Evolutionary conservation across 208 protist species (phyloP), one percentile per base, ranked within the genome.

Genomic region (Acanthamoeba culbertsoni): DNA sequence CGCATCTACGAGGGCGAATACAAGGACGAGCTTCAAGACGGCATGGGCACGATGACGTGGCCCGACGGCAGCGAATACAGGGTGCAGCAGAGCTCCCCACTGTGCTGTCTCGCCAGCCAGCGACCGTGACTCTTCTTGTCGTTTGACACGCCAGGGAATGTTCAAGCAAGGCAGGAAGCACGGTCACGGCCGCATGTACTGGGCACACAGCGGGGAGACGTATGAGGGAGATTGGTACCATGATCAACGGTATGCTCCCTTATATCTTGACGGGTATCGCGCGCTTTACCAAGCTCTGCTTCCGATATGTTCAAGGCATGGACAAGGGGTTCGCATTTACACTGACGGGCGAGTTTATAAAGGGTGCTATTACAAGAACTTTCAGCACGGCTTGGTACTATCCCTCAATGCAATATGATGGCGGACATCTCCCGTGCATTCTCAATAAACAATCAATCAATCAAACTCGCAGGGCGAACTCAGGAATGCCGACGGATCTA

Each of bases 1-100:
- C 79, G 79, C 26, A 31, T 88, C 79, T 88, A 88, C 53, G 79
- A 88, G 37, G 79, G 79, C 46, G 79, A 88, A 16, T 88, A 88
- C 51, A 10, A 35, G 4, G 79, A 88, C 26, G 79, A 88, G 51
- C 45, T 88, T n/a, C 79, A 88, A 31, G 48, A 88, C 1, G 79
- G 79, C 18, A 88, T 33, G 0, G 79, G 79, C 18, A 63, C 53
- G 23, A 88, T 88, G 79, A 35, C 16, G 18, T 88, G 79, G 79
- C 79, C 79, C 8, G 79, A 88, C 53, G 79, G 79, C 16, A 88
- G 79, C 35, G 48, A 63, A 33, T 88, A 88, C 53, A 63, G 26
- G 48, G 79, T 63, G 55, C 55, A 63, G 10, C 51, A 59, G 20
- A 26, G 20, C 18, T 23, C 14, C n/a, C 23, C 53, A 57, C 51